Base-by-base conservation (phyloP, 257 asterid species). In the Solanum bukasovii region DNA sequence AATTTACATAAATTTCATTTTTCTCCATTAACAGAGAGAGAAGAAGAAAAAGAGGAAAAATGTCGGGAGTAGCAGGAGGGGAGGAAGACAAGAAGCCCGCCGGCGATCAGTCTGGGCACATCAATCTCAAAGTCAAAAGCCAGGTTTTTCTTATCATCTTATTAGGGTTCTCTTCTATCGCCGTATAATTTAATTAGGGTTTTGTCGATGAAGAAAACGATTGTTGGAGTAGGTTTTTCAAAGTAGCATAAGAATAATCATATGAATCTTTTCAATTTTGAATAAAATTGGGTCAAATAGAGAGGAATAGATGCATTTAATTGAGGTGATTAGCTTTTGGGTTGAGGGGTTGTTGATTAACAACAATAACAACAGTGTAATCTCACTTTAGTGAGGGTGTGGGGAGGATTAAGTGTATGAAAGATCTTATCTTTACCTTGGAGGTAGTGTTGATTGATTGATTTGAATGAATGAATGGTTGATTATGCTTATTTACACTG, bases 71-170 rank as follows among this genome's bases (percentile, higher is more conserved):
- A 84, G 83, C 83, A 35, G 8, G 29, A 37, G 83, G 83, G 0
- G 88, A 87, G 85, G 88, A 87, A 74, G 88, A 87, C 88, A 87
- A 87, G 88, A 87, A 56, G 77, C 88, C 88, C 35, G 63, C 84
- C 77, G 86, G 79, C 20, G 87, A 77, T 38, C 85, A 87, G 29
- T 25, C 56, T 67, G 86, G 40, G 1, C 85, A 74, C 37, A 87
- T 87, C 46, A 87, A 86, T 34, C 88, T 86, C 71, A 86, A 86
- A 86, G 88, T 86, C 74, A 86, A 72, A 49, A 83, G 88, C 68
- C 88, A 86, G 88, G 88, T 85, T 67, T 42, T 67, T 52, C 16
- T 16, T 31, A 18, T 35, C 13, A 56, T 31, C 5, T 56, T 0
- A 20, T 37, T 83, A 33, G 65, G 3, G 25, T 33, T 83, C 14